Evolutionary conservation across 345 rosid species (phyloP).

Genomic region (Eucalyptus tenuipes): DNA sequence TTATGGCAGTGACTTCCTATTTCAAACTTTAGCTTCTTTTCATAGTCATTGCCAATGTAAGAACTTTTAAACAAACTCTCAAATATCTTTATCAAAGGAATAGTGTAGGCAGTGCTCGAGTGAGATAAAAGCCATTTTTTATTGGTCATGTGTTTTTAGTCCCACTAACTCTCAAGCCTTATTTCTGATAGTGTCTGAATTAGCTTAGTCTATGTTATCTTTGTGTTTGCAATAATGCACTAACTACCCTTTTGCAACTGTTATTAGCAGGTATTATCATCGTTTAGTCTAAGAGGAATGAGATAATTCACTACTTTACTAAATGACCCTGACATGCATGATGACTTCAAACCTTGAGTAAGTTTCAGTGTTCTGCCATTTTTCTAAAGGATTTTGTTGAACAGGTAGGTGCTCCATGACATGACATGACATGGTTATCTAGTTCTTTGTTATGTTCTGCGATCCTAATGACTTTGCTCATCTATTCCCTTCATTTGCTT

Average conservation of each 20-base stretch:
- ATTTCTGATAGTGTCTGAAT: background rate
- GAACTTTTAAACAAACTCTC: background rate
- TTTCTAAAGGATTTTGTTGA: constrained; percentile 64
- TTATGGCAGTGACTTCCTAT: background rate
- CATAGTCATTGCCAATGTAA: background rate
- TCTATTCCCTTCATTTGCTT: background rate
- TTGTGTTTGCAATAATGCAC: background rate
- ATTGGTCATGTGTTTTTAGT: background rate
- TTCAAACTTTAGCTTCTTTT: background rate
- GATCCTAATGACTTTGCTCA: background rate
- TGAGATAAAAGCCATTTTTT: background rate
- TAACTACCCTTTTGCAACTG: background rate
- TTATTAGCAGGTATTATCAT: constrained; percentile 27
- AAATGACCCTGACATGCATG: constrained; percentile 70
- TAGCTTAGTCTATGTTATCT: background rate
- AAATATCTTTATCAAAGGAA: background rate
- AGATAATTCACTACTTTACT: constrained; percentile 42
- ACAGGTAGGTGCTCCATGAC: constrained; percentile 26
- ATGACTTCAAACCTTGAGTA: constrained; percentile 67
- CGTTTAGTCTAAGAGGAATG: constrained; percentile 23
- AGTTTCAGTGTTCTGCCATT: constrained; percentile 26
- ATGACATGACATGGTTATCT: background rate
- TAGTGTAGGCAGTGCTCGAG: background rate
- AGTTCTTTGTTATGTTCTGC: background rate
- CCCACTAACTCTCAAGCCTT: background rate